Evolutionary conservation across 352 stramenopile species (phyloP), one percentile per base, ranked within the genome.

Genomic region (Pythium dissotocum): DNA sequence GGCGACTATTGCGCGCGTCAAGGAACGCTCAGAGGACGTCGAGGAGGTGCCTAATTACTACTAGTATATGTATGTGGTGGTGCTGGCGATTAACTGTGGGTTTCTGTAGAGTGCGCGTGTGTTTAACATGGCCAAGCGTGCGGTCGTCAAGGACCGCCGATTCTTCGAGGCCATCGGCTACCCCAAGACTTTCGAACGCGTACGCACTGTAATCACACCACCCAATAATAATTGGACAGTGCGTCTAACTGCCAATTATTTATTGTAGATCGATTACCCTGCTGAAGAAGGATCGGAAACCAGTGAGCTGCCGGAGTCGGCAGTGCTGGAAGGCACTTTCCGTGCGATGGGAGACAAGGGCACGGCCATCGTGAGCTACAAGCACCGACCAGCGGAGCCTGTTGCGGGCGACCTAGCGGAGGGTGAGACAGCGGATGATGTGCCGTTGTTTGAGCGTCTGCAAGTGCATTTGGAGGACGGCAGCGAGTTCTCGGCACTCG

Each of bases 81-180:
- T 30, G 28, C 28, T 30, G 1, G 28, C 4, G 2, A 30, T 4
- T 30, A 30, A 30, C 28, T 30, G 28, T 30, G 28, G 28, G 28
- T 1, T 30, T 30, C 1, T 58, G 24, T 61, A 70, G 83, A 88
- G 73, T 42, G 79, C 83, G 16, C 77, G 83, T 18, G 79, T 90
- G 64, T 90, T 79, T 61, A 93, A 93, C 65, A 84, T 91, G 76
- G 85, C 85, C 26, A 90, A 91, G 63, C 80, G 85, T 18, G 82
- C 82, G 1, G 82, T 93, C 0, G 80, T 89, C 9, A 93, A 93
- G 38, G 85, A 93, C 38, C 82, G 76, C 8, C 82, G 85, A 3
- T 75, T 93, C 63, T 93, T 93, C 42, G 82, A 89, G 62, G 72
- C 76, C 9, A 72, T 93, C 12, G 85, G 85, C 0, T 93, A 93